Percentiles rank a stretch among this genome's conserved stretches.
Evolutionary conservation across 768 basidiomycete genomes (phyloP).

Genomic region (Kwoniella europaea): DNA sequence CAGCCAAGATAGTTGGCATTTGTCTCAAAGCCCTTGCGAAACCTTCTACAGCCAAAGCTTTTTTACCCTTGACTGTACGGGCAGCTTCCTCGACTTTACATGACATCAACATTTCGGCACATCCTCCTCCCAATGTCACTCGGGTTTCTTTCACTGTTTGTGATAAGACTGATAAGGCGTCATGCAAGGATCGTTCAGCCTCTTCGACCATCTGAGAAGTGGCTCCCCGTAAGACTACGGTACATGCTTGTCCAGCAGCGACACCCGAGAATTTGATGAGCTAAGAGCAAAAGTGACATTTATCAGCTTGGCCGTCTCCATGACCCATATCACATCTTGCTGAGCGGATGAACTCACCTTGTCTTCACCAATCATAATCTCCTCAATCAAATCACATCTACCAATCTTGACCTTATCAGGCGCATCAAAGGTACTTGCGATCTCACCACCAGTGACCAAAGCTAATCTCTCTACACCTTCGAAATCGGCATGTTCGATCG

Average conservation of each 20-base stretch:
- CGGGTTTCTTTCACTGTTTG: conserved; percentile 98
- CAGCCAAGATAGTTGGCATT: conserved; percentile 94
- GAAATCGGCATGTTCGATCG: conserved; percentile 98
- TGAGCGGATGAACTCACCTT: conserved; percentile 66
- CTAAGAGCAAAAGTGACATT: conserved; percentile 60
- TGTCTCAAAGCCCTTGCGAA: conserved; percentile 84
- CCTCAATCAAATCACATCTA: conserved; percentile 91
- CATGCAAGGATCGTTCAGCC: conserved; percentile 95
- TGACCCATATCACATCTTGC: too few species aligned
- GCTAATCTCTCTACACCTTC: conserved; percentile 96
- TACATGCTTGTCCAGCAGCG: conserved; percentile 95
- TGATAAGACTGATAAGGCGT: conserved; percentile 94
- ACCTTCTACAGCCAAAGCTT: conserved; percentile 91
- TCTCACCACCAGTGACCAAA: conserved; percentile 96
- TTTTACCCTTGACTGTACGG: conserved; percentile 85
- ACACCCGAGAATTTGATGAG: conserved; percentile 99
- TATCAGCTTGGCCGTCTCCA: too few species aligned
- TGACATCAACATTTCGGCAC: conserved; percentile 97
- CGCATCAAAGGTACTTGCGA: conserved; percentile 90
- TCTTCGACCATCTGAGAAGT: conserved; percentile 99
- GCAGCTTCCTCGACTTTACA: conserved; percentile 90
- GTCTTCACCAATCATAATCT: conserved; percentile 99
- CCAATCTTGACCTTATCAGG: conserved; percentile 93
- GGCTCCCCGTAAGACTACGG: conserved; percentile 94
- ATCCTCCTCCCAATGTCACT: conserved; percentile 91